Evolutionary conservation across 2,329 filamentous ascomycete genomes (phyloP).

Genomic region (Epichloe baconii): DNA sequence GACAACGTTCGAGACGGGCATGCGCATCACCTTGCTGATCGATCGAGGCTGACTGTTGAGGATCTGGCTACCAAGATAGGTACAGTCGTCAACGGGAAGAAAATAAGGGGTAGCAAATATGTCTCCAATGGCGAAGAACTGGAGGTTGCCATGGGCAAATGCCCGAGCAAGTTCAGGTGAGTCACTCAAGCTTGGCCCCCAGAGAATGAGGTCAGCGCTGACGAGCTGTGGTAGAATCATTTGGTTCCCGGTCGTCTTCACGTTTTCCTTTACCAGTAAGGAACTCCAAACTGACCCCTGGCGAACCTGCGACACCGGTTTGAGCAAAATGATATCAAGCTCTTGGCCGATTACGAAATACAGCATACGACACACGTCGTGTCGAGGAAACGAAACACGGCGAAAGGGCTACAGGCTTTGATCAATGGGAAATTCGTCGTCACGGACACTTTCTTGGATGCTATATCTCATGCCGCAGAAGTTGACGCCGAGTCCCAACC

Average conservation of each 20-base stretch:
- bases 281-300: constrained; percentile 54
- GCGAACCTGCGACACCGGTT: constrained; percentile 49
- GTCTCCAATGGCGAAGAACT: constrained; percentile 39
- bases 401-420: constrained; percentile 75
- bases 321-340: constrained; percentile 82
- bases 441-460: constrained; percentile 57
- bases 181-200: not conserved
- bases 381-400: constrained; percentile 77
- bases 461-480: constrained; percentile 48
- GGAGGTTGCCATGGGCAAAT: constrained; percentile 59
- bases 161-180: constrained; percentile 48
- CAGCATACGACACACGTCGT: constrained; percentile 75
- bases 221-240: constrained; percentile 40
- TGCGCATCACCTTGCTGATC: constrained; percentile 48
- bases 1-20: constrained; percentile 50
- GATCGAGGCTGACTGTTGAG: constrained; percentile 59
- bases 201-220: not conserved
- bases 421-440: constrained; percentile 73
- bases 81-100: constrained; percentile 61
- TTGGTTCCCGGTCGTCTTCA: constrained; percentile 73
- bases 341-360: constrained; percentile 57
- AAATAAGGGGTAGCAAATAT: constrained; percentile 49
- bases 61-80: constrained; percentile 79
- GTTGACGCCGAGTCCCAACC: constrained; percentile 34
- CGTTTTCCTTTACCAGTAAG: constrained; percentile 56